Base-by-base conservation (phyloP, 2,329 filamentous ascomycete genomes). In the Sarocladium strictum region DNA sequence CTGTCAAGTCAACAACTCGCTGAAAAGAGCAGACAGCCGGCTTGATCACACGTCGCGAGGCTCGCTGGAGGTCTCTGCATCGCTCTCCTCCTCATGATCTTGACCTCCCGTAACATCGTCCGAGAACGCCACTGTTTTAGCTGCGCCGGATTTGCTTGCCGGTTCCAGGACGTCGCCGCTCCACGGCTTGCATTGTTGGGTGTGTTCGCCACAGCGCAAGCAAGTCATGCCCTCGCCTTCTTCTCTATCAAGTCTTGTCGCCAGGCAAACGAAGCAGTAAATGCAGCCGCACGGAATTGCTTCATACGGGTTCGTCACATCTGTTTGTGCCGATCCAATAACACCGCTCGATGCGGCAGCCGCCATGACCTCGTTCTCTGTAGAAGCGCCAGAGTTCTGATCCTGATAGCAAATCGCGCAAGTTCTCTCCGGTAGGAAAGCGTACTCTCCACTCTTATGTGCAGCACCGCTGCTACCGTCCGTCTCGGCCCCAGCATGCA, bases 371-470 rank as follows among this genome's bases (percentile, higher is more conserved):
- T 96, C 90, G 45, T 80, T 85, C 71, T 95, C 91, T 2, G 83
- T 84, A 1, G 83, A 80, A 1, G 85, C 78, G 2, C 73, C 72
- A 10, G 88, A 80, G 66, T 95, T 97, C 68, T 96, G 90, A 62
- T 96, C 92, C 63, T 92, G 85, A 69, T 97, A 97, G 73, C 94
- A 99, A 59, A 99, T 97, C 51, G 92, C 92, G 69, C 94, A 99
- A 0, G 93, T 97, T 56, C 93, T 78, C 70, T 97, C 92, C 0
- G 94, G 94, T 26, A 99, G 75, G 69, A 96, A 97, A 0, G 81
- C 80, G 50, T 90, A 81, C 67, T 96, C 90, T 54, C 92, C 91
- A 50, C 77, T 79, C 50, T 53, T 53, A 33, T 40, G 32, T 5
- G 21, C 50, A 40, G 32, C 50, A 27, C 19, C 17, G 54, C 81